Evolutionary conservation across 495 filamentous ascomycete genomes (phyloP), one percentile per base, ranked within the genome.

Genomic region (Penicillium coprophilum): DNA sequence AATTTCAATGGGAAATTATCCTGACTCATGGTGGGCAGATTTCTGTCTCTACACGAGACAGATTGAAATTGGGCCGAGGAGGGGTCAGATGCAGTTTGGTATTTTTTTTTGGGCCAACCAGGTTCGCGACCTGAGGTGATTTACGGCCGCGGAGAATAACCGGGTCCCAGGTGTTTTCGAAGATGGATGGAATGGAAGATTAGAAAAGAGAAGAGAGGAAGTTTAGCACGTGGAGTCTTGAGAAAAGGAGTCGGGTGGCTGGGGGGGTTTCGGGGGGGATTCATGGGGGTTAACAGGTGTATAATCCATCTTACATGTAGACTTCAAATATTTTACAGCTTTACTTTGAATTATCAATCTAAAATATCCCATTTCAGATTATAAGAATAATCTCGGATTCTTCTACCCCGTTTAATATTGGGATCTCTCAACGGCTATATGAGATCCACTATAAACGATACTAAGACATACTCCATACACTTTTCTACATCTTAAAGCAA

Each of bases 1-100:
- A 76, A 76, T 71, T 77, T 77, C 57, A 77, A 67, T 51, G 73
- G 72, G 57, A 76, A 76, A 63, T 59, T 65, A 55, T 77, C 74
- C 57, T 70, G 63, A 65, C 73, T 77, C 76, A 79, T 79, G 73
- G 55, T 61, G 73, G 63, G 63, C 60, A 61, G 47, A 50, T 48
- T 44, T 43, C 57, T 68, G 57, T 59, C 58, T 61, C 57, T 63
- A 53, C 57, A 63, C 61, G 56, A 63, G 63, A 65, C 59, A 63
- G 66, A 66, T 67, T 62, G 61, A 53, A 62, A 69, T 69, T 69
- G 63, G 63, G 63, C 60, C 63, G 63, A 66, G 60, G 63, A 59
- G 60, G 56, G 59, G 60, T 59, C 54, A 65, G 59, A 58, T 55
- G 65, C 56, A 60, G 46, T 54, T 45, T 17, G 2, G 24, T 27